phyloP scores from a whole-genome alignment of 148 eudicot genomes.

The Agrostemma githago region DNA sequence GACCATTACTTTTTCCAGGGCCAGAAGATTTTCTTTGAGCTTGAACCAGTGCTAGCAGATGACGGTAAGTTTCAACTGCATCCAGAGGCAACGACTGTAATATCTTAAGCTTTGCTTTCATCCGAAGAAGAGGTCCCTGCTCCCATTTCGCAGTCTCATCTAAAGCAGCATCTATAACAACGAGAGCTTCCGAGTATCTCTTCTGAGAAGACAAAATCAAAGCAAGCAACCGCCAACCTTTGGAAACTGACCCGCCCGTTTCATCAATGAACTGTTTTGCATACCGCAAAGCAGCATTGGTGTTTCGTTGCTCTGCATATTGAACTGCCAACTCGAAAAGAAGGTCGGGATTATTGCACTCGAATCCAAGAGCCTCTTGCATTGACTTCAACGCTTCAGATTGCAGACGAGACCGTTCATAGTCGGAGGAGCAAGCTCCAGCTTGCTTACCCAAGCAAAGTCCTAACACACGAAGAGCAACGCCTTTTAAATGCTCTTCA shows the following conservation, averaged over 20 bases:
- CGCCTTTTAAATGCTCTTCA: slow-evolving; percentile 76
- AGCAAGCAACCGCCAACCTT: slow-evolving; percentile 93
- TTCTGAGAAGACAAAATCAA: slow-evolving; percentile 80
- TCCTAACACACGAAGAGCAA: slow-evolving; percentile 72
- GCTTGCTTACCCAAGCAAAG: slow-evolving; percentile 85
- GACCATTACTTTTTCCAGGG: slow-evolving; percentile 36
- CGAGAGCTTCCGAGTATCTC: slow-evolving; percentile 77
- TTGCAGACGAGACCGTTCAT: slow-evolving; percentile 79
- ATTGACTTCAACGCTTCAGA: slow-evolving; percentile 72
- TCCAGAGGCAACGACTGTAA: slow-evolving; percentile 66
- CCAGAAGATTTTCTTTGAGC: slow-evolving; percentile 84
- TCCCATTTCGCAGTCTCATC: slow-evolving; percentile 99
- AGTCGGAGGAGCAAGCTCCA: slow-evolving; percentile 70
- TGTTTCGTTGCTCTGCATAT: slow-evolving; percentile 77
- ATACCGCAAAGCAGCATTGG: slow-evolving; percentile 62
- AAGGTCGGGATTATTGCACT: slow-evolving; percentile 58
- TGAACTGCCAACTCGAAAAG: slow-evolving; percentile 76
- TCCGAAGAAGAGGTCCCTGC: slow-evolving; percentile 80
- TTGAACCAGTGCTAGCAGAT: slow-evolving; percentile 86
- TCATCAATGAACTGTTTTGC: slow-evolving; percentile 75
- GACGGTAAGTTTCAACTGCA: slow-evolving; percentile 85
- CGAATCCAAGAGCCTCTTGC: slow-evolving; percentile 53
- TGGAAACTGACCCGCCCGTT: slow-evolving; percentile 78
- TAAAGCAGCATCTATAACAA: slow-evolving; percentile 88
- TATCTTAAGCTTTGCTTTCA: slow-evolving; percentile 84